Evolutionary conservation across 2,329 filamentous ascomycete genomes (phyloP).

Genomic region (Penicillium carneum): DNA sequence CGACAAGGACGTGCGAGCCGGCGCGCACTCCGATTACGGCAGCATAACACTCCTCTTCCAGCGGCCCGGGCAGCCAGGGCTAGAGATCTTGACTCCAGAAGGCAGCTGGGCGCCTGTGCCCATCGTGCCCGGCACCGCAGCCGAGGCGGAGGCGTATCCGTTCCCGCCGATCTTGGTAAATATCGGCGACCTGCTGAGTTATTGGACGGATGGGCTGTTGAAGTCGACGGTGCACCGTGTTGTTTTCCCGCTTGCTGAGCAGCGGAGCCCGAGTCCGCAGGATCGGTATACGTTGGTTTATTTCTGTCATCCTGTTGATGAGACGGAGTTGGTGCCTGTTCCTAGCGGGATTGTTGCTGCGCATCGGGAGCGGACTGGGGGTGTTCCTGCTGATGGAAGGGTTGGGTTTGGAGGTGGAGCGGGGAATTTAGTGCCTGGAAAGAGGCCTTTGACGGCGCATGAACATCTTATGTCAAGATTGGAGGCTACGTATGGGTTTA

Average conservation of each 20-base stretch:
- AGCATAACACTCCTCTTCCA: slow-evolving; percentile 79
- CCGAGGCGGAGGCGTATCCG: slow-evolving; percentile 50
- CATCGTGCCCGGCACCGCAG: slow-evolving; percentile 61
- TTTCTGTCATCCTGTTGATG: slow-evolving; percentile 68
- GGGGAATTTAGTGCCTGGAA: slow-evolving; percentile 42
- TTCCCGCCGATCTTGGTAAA: slow-evolving; percentile 75
- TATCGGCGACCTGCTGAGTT: slow-evolving; percentile 75
- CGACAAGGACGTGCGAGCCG: slow-evolving; percentile 76
- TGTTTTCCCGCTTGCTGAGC: slow-evolving; percentile 66
- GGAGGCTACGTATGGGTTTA: slow-evolving; percentile 64
- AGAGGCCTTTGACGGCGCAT: slow-evolving; percentile 61
- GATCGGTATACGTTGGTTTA: slow-evolving; percentile 67
- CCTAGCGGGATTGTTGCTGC: slow-evolving; percentile 60
- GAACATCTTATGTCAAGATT: slow-evolving; percentile 66
- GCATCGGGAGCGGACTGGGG: slow-evolving; percentile 43
- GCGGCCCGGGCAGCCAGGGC: slow-evolving; percentile 79
- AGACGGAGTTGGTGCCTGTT: slow-evolving; percentile 61
- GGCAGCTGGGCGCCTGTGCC: slow-evolving; percentile 69
- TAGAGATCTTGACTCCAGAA: slow-evolving; percentile 76
- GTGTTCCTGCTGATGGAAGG: slow-evolving; percentile 35
- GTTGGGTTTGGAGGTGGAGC: slow-evolving; percentile 53
- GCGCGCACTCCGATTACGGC: slow-evolving; percentile 89
- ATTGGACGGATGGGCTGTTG: slow-evolving; percentile 89
- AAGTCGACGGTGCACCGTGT: slow-evolving; percentile 90
- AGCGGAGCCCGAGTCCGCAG: slow-evolving; percentile 48